Evolutionary conservation across 2,329 filamentous ascomycete species (phyloP).

Genomic region (Orbilia javanica): DNA sequence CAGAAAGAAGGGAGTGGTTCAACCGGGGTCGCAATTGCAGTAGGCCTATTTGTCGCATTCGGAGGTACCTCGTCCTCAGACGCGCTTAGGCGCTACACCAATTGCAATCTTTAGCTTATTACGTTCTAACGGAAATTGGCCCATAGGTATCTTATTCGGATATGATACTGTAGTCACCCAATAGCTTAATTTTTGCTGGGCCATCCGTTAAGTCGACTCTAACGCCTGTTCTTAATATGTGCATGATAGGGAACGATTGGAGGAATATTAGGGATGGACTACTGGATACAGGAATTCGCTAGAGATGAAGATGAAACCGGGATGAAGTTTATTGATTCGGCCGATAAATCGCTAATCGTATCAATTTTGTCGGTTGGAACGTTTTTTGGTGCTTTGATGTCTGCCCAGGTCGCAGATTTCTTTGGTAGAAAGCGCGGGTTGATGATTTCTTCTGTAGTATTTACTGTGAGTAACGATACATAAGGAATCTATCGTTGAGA

Average conservation of each 20-base stretch:
- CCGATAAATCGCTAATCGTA: constrained; percentile 79
- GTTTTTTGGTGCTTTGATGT: constrained; percentile 69
- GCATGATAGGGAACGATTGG: constrained; percentile 70
- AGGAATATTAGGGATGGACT: constrained; percentile 78
- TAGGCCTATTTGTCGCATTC: constrained; percentile 77
- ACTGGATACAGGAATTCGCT: constrained; percentile 75
- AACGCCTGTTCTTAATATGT: neutral
- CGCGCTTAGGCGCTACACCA: too few relatives aligned
- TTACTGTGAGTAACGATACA: constrained; percentile 9
- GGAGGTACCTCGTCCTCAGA: too few relatives aligned
- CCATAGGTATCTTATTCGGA: constrained; percentile 32
- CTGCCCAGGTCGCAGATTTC: constrained; percentile 38
- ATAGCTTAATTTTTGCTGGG: neutral
- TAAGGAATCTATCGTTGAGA: neutral
- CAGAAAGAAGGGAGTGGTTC: constrained; percentile 39
- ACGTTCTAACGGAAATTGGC: constrained; percentile 62
- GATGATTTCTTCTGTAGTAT: constrained; percentile 40
- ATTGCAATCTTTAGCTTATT: neutral
- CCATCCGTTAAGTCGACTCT: neutral
- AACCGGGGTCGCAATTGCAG: constrained; percentile 66
- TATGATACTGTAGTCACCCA: constrained; percentile 30
- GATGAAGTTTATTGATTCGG: constrained; percentile 64
- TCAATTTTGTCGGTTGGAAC: constrained; percentile 86
- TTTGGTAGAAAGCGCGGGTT: constrained; percentile 38
- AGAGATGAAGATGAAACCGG: constrained; percentile 67